Base-by-base conservation (phyloP, 164 flowering plant species). In the Stephania yunnanensis region DNA sequence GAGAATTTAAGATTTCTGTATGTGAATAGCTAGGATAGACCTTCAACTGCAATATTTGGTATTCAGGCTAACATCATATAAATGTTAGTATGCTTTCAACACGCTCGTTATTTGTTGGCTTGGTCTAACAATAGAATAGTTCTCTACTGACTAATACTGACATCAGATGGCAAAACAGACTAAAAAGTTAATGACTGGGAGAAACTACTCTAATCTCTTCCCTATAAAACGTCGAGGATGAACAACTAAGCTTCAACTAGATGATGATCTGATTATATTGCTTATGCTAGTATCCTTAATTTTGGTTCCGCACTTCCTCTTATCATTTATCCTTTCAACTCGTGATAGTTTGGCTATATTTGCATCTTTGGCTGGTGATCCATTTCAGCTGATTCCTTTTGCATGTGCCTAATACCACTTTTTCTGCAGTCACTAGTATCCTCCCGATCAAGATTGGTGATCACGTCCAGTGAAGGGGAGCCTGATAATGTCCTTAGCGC, bases 361-460 rank as follows among this genome's bases (percentile, higher is more conserved):
- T 55, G 65, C 15, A 19, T 58, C n/a, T 17, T 13, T 55, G 7
- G 15, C n/a, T 58, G 65, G 42, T 58, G n/a, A 58, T 58, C n/a
- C 7, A 19, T 58, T 58, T 58, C 8, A 58, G 45, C 61, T 46
- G 64, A 53, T 52, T 25, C 46, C 10, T 53, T 30, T 25, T 9
- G 12, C 31, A n/a, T 71, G 42, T 72, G 19, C 7, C 64, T 68
- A 55, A 69, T 11, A n/a, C 45, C 44, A 22, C 20, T 31, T 53
- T 50, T 68, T 68, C 52, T 75, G 86, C 93, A 94, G 98, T 95
- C 97, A 68, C 75, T 92, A 63, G 86, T 95, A 78, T 88, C 97
- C 70, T 87, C 97, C 72, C 93, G 87, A 71, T 90, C 97, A 65
- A 85, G 98, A 75, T 85, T 95, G 72, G 94, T 95, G 67, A 85